A percentile compares a stretch with the other conserved stretches of the same genome.
phyloP scores from a whole-genome alignment of 2,329 filamentous ascomycete genomes.

The Fusarium sp. region DNA sequence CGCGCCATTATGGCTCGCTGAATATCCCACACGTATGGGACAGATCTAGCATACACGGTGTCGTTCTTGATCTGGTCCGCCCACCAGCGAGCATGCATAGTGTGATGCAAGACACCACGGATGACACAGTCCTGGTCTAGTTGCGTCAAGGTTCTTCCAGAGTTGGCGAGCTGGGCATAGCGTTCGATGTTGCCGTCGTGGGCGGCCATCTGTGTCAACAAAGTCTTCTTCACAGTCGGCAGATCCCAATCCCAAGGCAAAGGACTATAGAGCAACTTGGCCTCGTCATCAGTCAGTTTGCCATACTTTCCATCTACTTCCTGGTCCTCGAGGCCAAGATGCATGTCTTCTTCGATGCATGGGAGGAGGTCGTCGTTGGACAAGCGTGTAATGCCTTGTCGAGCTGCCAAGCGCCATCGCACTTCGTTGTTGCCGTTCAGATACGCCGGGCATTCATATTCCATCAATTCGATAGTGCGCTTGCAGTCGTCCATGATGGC shows the following conservation, averaged over 20 bases:
- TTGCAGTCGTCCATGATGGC: background rate
- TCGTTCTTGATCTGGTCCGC: background rate
- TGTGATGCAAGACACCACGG: background rate
- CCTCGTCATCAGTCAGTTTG: background rate
- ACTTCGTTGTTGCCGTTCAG: background rate
- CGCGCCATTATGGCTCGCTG: background rate
- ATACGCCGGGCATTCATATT: background rate
- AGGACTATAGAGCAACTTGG: background rate
- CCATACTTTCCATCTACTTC: background rate
- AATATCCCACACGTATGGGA: background rate
- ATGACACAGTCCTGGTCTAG: background rate
- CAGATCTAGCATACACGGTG: background rate
- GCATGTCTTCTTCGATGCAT: background rate
- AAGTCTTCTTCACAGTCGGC: background rate
- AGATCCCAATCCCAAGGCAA: background rate
- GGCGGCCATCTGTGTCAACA: background rate
- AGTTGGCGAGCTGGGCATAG: background rate
- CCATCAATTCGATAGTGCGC: background rate
- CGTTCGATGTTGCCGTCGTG: background rate
- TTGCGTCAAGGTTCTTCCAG: background rate
- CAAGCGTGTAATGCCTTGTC: background rate
- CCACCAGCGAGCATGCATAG: background rate
- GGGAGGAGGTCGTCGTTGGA: background rate
- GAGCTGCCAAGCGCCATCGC: background rate
- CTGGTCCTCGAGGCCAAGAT: background rate